phyloP scores from a whole-genome alignment of 768 basidiomycete genomes.

The Kwoniella sp. region DNA sequence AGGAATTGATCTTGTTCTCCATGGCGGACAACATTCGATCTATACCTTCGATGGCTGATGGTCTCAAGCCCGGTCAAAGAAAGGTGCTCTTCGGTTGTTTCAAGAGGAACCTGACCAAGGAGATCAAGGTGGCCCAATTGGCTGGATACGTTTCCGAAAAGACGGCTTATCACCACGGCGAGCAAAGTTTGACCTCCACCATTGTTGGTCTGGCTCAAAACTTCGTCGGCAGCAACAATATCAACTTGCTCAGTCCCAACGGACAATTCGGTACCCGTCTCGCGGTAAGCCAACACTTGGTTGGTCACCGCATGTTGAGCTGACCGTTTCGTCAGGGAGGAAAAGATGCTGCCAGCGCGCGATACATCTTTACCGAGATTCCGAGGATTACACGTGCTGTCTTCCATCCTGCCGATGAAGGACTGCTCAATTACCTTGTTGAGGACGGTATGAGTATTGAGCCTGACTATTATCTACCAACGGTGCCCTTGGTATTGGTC shows the following conservation, averaged over 20 bases:
- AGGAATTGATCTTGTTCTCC: conserved; percentile 93
- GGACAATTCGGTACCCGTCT: conserved; percentile 92
- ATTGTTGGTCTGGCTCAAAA: conserved; percentile 92
- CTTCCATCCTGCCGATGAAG: conserved; percentile 79
- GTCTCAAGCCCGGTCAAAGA: conserved; percentile 93
- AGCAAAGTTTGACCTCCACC: conserved; percentile 75
- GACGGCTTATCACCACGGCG: conserved; percentile 95
- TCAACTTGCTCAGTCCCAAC: conserved; percentile 78
- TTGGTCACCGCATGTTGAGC: neutral
- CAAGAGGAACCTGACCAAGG: conserved; percentile 84
- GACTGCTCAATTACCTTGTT: conserved; percentile 72
- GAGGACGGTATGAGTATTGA: conserved; percentile 85
- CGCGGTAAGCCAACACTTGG: conserved; percentile 13
- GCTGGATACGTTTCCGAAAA: conserved; percentile 92
- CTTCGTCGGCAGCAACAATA: conserved; percentile 91
- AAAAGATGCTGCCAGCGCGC: conserved; percentile 91
- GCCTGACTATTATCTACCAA: conserved; percentile 89
- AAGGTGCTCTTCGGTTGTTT: conserved; percentile 96
- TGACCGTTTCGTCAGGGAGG: conserved; percentile 60
- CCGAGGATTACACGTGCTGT: conserved; percentile 68
- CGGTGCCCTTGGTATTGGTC: conserved; percentile 79
- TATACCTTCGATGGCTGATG: conserved; percentile 88
- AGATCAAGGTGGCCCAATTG: conserved; percentile 92
- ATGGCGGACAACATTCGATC: conserved; percentile 99
- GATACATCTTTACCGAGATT: conserved; percentile 89